These are phyloP conservation scores for Prunus padus DNA, from an alignment of 306 rosid genomes.

Conservation along the genomic window DNA sequence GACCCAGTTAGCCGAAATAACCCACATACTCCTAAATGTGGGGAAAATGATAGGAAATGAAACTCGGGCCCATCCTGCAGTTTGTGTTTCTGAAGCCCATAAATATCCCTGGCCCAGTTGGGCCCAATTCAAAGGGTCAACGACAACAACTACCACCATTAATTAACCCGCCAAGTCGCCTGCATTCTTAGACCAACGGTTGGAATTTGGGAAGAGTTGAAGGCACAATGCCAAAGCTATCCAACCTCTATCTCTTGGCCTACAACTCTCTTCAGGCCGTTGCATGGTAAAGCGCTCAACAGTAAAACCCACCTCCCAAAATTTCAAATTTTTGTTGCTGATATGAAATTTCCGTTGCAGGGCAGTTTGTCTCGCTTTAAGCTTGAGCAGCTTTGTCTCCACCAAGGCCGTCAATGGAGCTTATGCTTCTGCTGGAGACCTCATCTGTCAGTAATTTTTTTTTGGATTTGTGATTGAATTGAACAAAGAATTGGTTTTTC, in stretches of 20 bases:
- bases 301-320: neutral
- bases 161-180: neutral
- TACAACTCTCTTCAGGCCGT: slow-evolving; percentile 72
- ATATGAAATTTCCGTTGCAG: slow-evolving; percentile 31
- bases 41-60: too few species aligned
- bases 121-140: neutral
- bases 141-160: neutral
- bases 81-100: neutral
- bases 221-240: slow-evolving; percentile 36
- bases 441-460: slow-evolving; percentile 49
- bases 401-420: slow-evolving; percentile 48
- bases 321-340: neutral
- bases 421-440: slow-evolving; percentile 60
- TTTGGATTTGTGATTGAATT: neutral
- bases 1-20: accelerated
- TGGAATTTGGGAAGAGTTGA: neutral
- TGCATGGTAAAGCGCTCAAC: slow-evolving; percentile 50
- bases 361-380: slow-evolving; percentile 47
- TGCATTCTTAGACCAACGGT: neutral
- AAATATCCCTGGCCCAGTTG: neutral
- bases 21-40: too few species aligned
- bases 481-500: neutral
- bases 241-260: slow-evolving; percentile 56
- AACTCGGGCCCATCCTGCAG: neutral
- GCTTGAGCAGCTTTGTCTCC: slow-evolving; percentile 41